Evolutionary conservation across 768 basidiomycete species (phyloP).

Genomic region (Sporobolomyces phaffii): DNA sequence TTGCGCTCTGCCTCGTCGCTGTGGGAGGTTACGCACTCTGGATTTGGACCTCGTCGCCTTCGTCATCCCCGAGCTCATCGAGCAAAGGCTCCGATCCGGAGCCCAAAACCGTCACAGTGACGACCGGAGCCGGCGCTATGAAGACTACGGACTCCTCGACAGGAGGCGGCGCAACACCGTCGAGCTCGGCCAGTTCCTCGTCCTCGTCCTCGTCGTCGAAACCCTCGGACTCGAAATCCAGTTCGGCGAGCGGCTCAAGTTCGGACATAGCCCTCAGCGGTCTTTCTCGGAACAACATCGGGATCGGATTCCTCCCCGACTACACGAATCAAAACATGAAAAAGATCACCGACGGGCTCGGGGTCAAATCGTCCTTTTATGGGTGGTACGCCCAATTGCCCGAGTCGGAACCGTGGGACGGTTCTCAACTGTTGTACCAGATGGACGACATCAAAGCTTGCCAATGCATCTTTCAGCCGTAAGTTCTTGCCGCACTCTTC

Average conservation of each 20-base stretch:
- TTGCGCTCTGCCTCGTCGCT: conserved; percentile 6
- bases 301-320: conserved; percentile 28
- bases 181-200: not conserved
- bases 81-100: not conserved
- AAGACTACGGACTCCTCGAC: not conserved
- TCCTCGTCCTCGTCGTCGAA: not conserved
- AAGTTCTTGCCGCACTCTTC: not conserved
- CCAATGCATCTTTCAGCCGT: conserved; percentile 31
- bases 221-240: not conserved
- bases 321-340: conserved; percentile 12
- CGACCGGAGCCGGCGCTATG: not conserved
- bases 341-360: conserved; percentile 13
- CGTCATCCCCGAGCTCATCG: not conserved
- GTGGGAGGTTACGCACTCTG: not conserved
- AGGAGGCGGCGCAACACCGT: not conserved
- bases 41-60: not conserved
- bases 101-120: not conserved
- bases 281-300: conserved; percentile 18
- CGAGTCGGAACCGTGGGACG: conserved; percentile 21
- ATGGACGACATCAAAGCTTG: conserved; percentile 30
- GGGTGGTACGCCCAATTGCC: conserved; percentile 31
- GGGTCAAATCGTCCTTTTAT: conserved; percentile 16
- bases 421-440: conserved; percentile 10
- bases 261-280: not conserved
- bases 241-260: not conserved